Conservation (phyloP, 805 yeast species). For the Metschnikowia continentalis region DNA sequence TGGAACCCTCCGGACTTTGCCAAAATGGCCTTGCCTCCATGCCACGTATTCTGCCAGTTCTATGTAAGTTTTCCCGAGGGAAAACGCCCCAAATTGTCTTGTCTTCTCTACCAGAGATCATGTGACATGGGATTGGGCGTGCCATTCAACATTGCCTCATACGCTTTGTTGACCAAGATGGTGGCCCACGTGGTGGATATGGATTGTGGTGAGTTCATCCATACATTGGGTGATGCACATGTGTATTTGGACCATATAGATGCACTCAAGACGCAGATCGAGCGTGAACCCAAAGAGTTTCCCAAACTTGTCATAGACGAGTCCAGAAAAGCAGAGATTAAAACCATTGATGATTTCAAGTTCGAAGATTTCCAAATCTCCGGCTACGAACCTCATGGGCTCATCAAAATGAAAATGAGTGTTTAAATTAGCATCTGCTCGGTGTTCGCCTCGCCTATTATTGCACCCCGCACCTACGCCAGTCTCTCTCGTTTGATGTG, state of each 20-base stretch:
- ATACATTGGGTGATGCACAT: conserved; percentile 96
- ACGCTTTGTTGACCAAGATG: conserved; percentile 89
- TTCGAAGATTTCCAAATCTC: conserved; percentile 82
- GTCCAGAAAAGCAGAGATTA: conserved; percentile 43
- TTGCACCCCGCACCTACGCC: background rate
- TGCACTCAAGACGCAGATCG: conserved; percentile 76
- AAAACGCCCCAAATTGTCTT: conserved; percentile 66
- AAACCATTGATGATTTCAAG: conserved; percentile 78
- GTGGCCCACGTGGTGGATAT: conserved; percentile 92
- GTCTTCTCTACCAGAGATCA: conserved; percentile 92
- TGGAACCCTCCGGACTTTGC: conserved; percentile 98
- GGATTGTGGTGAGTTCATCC: conserved; percentile 94
- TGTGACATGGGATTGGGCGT: conserved; percentile 99
- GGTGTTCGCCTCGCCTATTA: no score
- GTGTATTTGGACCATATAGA: conserved; percentile 91
- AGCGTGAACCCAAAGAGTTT: conserved; percentile 71
- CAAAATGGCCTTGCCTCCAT: conserved; percentile 96
- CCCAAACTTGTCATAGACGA: conserved; percentile 75
- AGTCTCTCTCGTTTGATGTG: background rate
- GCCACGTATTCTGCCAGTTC: conserved; percentile 95
- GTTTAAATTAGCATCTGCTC: conserved; percentile 45
- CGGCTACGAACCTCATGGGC: conserved; percentile 76
- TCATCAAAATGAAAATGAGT: conserved; percentile 95
- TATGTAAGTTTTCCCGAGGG: conserved; percentile 75
- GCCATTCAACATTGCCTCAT: conserved; percentile 96